Conservation (phyloP, 1,284 basidiomycete species). For the Lentinula novae-zelandiae region DNA sequence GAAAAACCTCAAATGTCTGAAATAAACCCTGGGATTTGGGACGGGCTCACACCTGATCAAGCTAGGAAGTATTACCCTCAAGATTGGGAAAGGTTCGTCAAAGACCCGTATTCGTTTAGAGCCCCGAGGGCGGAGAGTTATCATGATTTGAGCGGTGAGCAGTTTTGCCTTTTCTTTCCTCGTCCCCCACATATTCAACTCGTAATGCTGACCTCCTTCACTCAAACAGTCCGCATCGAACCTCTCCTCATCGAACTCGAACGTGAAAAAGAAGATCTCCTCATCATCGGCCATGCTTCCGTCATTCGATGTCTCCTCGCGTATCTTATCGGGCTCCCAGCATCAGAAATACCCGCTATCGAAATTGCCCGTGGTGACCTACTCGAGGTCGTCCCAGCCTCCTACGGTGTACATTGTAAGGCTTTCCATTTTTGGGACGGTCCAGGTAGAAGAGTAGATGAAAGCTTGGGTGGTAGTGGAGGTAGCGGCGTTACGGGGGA, state of each 20-base stretch:
- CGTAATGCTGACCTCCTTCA: neutral
- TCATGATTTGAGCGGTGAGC: constrained; percentile 75
- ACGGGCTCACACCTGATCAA: constrained; percentile 89
- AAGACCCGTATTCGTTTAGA: constrained; percentile 92
- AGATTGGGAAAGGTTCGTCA: constrained; percentile 90
- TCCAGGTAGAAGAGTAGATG: constrained; percentile 57
- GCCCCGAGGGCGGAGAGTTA: constrained; percentile 94
- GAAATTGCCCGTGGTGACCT: constrained; percentile 91
- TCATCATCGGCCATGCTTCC: constrained; percentile 87
- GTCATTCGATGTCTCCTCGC: constrained; percentile 94
- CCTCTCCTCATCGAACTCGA: constrained; percentile 84
- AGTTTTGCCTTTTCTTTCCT: too few species aligned
- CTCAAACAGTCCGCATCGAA: constrained; percentile 63
- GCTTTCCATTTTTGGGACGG: constrained; percentile 94
- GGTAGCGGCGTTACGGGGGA: neutral
- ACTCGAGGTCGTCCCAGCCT: constrained; percentile 85
- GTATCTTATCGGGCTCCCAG: constrained; percentile 92
- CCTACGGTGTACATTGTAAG: constrained; percentile 85
- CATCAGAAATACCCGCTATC: constrained; percentile 94
- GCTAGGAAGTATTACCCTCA: constrained; percentile 89
- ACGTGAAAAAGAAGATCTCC: constrained; percentile 72
- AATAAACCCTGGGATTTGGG: constrained; percentile 97
- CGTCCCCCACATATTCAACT: neutral
- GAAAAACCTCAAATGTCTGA: constrained; percentile 96
- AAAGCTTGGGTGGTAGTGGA: constrained; percentile 30